Evolutionary conservation across 306 rosid species (phyloP).

Genomic region (Begonia fuchsioides): DNA sequence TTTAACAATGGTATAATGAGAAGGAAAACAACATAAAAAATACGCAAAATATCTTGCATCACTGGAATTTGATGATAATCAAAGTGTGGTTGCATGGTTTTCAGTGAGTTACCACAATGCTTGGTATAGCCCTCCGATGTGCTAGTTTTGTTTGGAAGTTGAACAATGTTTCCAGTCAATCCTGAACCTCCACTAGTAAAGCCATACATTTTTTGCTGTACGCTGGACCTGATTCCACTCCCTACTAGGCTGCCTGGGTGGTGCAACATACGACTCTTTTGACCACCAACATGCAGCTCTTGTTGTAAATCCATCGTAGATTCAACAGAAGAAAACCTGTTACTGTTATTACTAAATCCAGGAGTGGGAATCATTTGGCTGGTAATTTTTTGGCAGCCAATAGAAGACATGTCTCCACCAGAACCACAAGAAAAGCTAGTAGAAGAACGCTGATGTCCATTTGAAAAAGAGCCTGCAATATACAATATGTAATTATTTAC

Average conservation of each 20-base stretch:
- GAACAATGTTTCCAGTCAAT: slow-evolving; percentile 53
- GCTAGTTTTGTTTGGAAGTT: slow-evolving; percentile 43
- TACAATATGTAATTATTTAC: neutral
- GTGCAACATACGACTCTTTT: slow-evolving; percentile 58
- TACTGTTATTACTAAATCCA: slow-evolving; percentile 46
- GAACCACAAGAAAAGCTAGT: slow-evolving; percentile 43
- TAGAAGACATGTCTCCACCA: slow-evolving; percentile 55
- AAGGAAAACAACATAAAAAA: slow-evolving; percentile 1
- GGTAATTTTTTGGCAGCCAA: slow-evolving; percentile 45
- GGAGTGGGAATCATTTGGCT: slow-evolving; percentile 99
- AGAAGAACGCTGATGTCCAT: slow-evolving; percentile 79
- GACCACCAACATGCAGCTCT: slow-evolving; percentile 61
- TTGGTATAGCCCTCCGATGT: slow-evolving; percentile 52
- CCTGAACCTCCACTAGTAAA: slow-evolving; percentile 76
- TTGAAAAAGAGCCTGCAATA: slow-evolving; percentile 56
- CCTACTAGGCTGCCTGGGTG: slow-evolving; percentile 60
- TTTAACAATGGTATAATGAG: neutral
- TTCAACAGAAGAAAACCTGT: slow-evolving; percentile 54
- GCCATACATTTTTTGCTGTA: slow-evolving; percentile 66
- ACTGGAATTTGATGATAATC: slow-evolving; percentile 51
- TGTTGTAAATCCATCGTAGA: slow-evolving; percentile 46
- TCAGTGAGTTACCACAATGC: slow-evolving; percentile 44
- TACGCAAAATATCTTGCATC: slow-evolving; percentile 39
- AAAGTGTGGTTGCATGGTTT: slow-evolving; percentile 49
- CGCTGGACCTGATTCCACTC: slow-evolving; percentile 60